Evolutionary conservation across 306 rosid species (phyloP).

Genomic region (Rubus idaeus): DNA sequence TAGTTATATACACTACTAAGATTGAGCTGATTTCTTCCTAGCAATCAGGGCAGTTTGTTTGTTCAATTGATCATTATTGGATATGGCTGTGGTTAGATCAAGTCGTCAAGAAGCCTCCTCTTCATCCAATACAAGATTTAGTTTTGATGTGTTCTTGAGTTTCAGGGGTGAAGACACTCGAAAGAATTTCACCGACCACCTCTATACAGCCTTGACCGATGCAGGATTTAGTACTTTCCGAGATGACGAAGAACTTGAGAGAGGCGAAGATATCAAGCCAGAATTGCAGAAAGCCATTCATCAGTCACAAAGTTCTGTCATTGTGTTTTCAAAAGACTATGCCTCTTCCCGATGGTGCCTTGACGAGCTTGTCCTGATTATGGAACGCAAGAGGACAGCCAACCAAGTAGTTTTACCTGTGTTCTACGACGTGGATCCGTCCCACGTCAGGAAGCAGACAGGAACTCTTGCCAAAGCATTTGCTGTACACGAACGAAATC

Average conservation of each 20-base stretch:
- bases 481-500: background rate
- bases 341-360: constrained; percentile 9
- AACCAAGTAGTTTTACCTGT: background rate
- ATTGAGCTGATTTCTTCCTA: too few species aligned
- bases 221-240: background rate
- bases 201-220: background rate
- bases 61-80: background rate
- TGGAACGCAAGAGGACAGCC: background rate
- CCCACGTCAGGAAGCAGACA: background rate
- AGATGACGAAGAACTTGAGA: background rate
- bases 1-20: too few species aligned
- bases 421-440: background rate
- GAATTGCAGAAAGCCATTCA: background rate
- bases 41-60: background rate
- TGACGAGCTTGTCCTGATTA: constrained; percentile 7
- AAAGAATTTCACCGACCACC: background rate
- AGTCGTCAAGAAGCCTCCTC: background rate
- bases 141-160: constrained; percentile 12
- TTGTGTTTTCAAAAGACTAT: constrained; percentile 4
- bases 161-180: constrained; percentile 14
- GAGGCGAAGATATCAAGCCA: background rate
- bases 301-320: background rate
- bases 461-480: background rate
- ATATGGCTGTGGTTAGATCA: background rate
- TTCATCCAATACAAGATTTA: background rate